These are phyloP conservation scores for Paraleonurus japonicus DNA, from an alignment of 257 asterid genomes.

Conservation along the genomic window DNA sequence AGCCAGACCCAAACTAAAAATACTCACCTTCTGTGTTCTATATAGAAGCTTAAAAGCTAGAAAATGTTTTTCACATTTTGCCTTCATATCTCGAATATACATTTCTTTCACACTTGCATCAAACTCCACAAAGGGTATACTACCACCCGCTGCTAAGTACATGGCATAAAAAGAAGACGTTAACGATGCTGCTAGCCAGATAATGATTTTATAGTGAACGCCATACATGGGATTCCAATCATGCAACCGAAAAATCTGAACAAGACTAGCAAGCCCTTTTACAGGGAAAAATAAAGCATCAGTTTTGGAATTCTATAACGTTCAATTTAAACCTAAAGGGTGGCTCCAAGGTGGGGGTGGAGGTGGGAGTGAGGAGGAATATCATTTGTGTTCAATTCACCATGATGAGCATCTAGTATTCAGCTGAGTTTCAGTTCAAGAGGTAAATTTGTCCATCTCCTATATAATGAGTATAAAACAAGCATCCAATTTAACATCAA, in stretches of 20 bases:
- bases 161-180: conserved; percentile 1
- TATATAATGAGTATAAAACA: neutral
- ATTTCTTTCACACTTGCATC: conserved; percentile 56
- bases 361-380: no score
- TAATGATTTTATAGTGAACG: neutral
- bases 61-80: conserved; percentile 55
- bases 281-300: neutral
- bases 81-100: conserved; percentile 56
- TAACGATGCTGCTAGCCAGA: neutral
- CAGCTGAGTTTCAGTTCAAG: neutral
- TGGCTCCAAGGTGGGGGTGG: neutral
- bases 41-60: conserved; percentile 42
- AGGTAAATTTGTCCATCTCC: neutral
- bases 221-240: neutral
- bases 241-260: neutral
- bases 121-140: conserved; percentile 49
- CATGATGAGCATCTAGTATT: neutral
- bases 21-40: conserved; percentile 43
- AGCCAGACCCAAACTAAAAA: conserved; percentile 7
- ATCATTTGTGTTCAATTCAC: neutral
- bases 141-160: conserved; percentile 62
- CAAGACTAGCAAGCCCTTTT: neutral
- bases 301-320: neutral
- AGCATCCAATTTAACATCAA: neutral
- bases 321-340: conserved; percentile 1